A percentile compares a stretch with the other conserved stretches of the same genome.
These are phyloP conservation scores for Malania oleifera DNA, from an alignment of 164 flowering plant genomes.

Conservation along the genomic window DNA sequence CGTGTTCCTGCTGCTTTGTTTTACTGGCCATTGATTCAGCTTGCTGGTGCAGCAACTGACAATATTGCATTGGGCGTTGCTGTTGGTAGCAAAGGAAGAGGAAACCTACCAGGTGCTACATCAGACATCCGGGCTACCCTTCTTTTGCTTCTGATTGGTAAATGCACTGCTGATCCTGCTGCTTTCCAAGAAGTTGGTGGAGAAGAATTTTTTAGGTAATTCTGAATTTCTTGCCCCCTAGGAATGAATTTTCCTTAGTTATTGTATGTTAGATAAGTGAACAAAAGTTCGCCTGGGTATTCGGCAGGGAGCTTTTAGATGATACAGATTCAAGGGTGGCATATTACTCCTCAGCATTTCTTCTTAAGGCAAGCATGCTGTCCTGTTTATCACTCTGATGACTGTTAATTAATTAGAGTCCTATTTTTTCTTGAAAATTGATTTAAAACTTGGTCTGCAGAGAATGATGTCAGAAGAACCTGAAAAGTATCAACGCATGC, in stretches of 20 bases:
- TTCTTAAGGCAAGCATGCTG: slow-evolving; percentile 68
- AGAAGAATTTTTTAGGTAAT: slow-evolving; percentile 86
- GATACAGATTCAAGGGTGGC: slow-evolving; percentile 98
- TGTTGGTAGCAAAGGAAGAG: slow-evolving; percentile 98
- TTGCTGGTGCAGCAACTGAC: slow-evolving; percentile 96
- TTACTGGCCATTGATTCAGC: slow-evolving; percentile 98
- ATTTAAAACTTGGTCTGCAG: slow-evolving; percentile 37
- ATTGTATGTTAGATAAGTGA: background rate
- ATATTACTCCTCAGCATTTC: slow-evolving; percentile 90
- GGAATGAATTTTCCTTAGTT: background rate
- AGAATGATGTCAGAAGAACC: slow-evolving; percentile 98
- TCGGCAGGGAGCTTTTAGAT: slow-evolving; percentile 80
- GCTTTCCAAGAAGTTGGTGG: slow-evolving; percentile 88
- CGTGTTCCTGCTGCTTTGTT: slow-evolving; percentile 85
- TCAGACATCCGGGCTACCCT: slow-evolving; percentile 94
- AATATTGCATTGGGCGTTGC: slow-evolving; percentile 91
- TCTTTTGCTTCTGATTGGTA: slow-evolving; percentile 85
- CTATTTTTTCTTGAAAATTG: slow-evolving; percentile 7
- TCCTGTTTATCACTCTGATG: slow-evolving; percentile 3
- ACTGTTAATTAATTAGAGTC: background rate
- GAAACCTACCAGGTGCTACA: slow-evolving; percentile 89
- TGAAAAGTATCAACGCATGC: slow-evolving; percentile 82
- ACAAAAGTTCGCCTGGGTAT: background rate
- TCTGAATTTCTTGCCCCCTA: background rate
- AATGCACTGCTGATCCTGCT: slow-evolving; percentile 84